Conservation (phyloP, 805 yeast species). For the Clavispora asparagi region DNA sequence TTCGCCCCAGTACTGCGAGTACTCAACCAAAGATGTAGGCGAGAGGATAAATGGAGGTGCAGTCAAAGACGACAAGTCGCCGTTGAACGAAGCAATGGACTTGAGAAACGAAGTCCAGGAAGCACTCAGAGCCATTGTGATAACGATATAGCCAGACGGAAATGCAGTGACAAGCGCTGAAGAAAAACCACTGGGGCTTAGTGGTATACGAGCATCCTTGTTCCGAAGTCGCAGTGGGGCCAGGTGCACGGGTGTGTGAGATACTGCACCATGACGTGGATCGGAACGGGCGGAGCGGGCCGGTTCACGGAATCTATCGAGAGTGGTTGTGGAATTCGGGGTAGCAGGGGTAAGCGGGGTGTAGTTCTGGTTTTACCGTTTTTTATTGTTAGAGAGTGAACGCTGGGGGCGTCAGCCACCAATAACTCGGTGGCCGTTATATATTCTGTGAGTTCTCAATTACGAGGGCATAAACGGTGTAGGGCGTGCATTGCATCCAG, state of each 20-base stretch:
- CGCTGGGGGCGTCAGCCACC: too few relatives aligned
- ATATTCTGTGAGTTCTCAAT: too few relatives aligned
- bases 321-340: too few relatives aligned
- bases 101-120: conserved; percentile 93
- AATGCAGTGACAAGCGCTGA: background rate
- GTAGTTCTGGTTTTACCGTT: too few relatives aligned
- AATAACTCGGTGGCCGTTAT: too few relatives aligned
- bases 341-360: too few relatives aligned
- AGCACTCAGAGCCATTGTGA: conserved; percentile 20
- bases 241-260: conserved; percentile 3
- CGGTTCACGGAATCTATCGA: too few relatives aligned
- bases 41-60: conserved; percentile 97
- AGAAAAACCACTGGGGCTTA: background rate
- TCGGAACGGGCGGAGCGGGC: background rate
- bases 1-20: conserved; percentile 94
- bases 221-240: background rate
- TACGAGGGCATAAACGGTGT: too few relatives aligned
- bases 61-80: conserved; percentile 87
- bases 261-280: conserved; percentile 2
- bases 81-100: conserved; percentile 87
- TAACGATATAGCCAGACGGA: background rate
- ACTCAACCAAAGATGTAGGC: conserved; percentile 83
- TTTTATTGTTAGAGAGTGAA: too few relatives aligned
- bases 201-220: background rate
- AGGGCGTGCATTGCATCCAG: too few relatives aligned